Base-by-base conservation (phyloP, 345 rosid genomes). In the Passiflora organensis region DNA sequence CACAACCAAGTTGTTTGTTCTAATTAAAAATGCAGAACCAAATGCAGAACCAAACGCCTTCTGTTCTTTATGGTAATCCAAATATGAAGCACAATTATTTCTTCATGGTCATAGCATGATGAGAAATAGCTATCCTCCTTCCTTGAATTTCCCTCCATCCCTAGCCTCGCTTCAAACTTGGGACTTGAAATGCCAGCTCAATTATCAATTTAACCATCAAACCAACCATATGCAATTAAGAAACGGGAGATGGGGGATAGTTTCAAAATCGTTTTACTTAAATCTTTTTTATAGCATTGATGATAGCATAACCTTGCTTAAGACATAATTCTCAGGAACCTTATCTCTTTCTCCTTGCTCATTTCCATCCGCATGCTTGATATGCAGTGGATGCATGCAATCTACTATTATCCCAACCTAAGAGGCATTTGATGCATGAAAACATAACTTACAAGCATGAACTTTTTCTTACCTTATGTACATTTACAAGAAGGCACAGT, bases 401-500 rank as follows among this genome's bases (percentile, higher is more conserved):
- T n/a, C n/a, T n/a, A n/a, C n/a, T n/a, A n/a, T n/a, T n/a, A n/a
- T n/a, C n/a, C n/a, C 15, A 16, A 3, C 8, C 34, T 28, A 28
- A 28, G 8, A 8, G 34, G 34, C 34, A 8, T 28, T 8, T 28
- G 8, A 28, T n/a, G n/a, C n/a, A n/a, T n/a, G n/a, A n/a, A n/a
- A n/a, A n/a, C n/a, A 21, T 36, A 22, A 18, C 47, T 46, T 6
- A 12, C 13, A 25, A 19, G 48, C 14, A 42, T 46, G 23, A 61
- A 24, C 45, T 57, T 39, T 53, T 52, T 69, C 85, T 77, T 72
- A 84, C 87, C 83, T 59, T 69, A 6, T 76, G 68, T 44, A 84
- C 83, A 67, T 71, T 77, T 43, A 79, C 79, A 60, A 84, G 87
- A 70, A 84, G 85, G 74, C 85, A 77, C 53, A 84, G 82, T 1